Evolutionary conservation across 257 asterid genomes (phyloP).

Genomic region (Nicotiana tabacum): DNA sequence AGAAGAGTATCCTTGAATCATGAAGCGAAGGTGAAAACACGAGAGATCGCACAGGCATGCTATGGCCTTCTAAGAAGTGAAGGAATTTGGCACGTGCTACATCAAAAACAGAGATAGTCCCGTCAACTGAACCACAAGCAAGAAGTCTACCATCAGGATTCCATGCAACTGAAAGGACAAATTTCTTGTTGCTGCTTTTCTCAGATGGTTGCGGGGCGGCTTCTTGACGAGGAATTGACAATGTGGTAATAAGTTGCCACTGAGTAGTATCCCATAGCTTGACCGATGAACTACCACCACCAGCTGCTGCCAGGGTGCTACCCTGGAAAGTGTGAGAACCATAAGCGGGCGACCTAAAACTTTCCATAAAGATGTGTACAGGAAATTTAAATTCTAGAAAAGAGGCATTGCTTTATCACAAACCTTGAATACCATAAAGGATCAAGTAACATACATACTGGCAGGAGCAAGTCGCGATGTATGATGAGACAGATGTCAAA

Average conservation of each 20-base stretch:
- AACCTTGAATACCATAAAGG: background rate
- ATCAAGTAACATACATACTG: background rate
- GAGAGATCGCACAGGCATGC: slow-evolving; percentile 88
- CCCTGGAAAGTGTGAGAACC: slow-evolving; percentile 43
- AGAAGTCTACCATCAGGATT: slow-evolving; percentile 77
- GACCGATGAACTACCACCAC: slow-evolving; percentile 94
- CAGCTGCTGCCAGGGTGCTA: slow-evolving; percentile 89
- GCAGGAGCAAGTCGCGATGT: background rate
- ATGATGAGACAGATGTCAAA: background rate
- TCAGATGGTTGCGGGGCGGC: slow-evolving; percentile 61
- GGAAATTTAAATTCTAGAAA: background rate
- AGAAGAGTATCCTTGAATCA: slow-evolving; percentile 80
- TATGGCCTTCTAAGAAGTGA: slow-evolving; percentile 91
- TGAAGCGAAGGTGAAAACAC: slow-evolving; percentile 76
- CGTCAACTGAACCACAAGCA: slow-evolving; percentile 90
- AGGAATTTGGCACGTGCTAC: slow-evolving; percentile 72
- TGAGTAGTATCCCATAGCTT: slow-evolving; percentile 89
- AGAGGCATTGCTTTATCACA: background rate
- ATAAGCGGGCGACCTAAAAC: background rate
- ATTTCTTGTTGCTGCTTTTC: slow-evolving; percentile 70
- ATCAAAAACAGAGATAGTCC: slow-evolving; percentile 86
- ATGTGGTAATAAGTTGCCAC: slow-evolving; percentile 64
- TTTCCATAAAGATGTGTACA: background rate
- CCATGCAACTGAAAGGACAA: slow-evolving; percentile 95
- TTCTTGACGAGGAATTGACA: slow-evolving; percentile 87